Conservation (phyloP, 495 filamentous ascomycete species). For the Usnea hakonensis region DNA sequence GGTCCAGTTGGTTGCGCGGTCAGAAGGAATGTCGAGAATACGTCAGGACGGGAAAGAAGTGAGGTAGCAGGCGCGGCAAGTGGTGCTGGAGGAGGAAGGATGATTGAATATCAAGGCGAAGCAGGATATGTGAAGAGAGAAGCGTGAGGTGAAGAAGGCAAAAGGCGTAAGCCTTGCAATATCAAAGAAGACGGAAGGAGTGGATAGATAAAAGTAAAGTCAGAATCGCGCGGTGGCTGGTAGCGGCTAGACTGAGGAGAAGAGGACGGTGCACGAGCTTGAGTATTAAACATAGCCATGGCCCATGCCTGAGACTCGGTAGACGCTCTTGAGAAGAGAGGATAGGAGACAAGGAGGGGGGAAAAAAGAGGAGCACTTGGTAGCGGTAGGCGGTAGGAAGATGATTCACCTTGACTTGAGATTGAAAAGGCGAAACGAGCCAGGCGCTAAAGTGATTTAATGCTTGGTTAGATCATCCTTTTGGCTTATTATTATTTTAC, state of each 20-base stretch:
- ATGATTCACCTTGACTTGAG: too few species aligned
- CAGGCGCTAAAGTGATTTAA: not conserved
- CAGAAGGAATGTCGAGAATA: slow-evolving; percentile 6
- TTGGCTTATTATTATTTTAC: too few species aligned
- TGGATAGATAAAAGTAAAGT: slow-evolving; percentile 6
- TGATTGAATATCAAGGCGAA: not conserved
- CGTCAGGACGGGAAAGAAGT: not conserved
- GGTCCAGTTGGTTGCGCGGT: not conserved
- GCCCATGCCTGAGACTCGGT: not conserved
- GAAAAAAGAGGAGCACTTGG: not conserved
- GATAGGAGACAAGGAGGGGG: not conserved
- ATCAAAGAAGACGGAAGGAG: slow-evolving; percentile 1
- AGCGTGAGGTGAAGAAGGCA: slow-evolving; percentile 1
- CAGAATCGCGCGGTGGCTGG: slow-evolving; percentile 7
- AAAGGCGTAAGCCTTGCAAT: slow-evolving; percentile 6
- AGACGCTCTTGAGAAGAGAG: not conserved
- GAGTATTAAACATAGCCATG: slow-evolving; percentile 7
- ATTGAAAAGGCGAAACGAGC: not conserved
- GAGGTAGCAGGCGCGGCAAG: not conserved
- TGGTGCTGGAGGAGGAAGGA: not conserved
- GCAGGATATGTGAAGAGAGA: slow-evolving; percentile 5
- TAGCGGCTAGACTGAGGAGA: slow-evolving; percentile 11
- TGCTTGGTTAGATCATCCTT: not conserved
- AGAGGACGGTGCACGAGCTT: not conserved
- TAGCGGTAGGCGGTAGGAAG: too few species aligned